Evolutionary conservation across 257 asterid species (phyloP).

Genomic region (Parsonsia alboflavescens): DNA sequence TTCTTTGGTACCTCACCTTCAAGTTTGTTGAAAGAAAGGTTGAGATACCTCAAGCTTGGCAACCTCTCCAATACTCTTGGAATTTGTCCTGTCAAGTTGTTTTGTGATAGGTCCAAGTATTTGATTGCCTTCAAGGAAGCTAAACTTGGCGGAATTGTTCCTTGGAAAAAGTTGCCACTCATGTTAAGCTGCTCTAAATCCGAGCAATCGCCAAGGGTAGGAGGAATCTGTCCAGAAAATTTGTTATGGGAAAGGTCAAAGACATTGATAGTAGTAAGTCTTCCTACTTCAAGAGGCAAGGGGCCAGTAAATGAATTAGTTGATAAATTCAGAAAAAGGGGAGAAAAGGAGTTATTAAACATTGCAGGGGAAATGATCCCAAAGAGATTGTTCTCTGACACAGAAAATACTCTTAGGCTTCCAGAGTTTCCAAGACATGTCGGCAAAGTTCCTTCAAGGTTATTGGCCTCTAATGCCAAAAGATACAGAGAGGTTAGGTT

Average conservation of each 20-base stretch:
- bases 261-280: background rate
- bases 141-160: background rate
- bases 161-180: background rate
- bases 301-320: background rate
- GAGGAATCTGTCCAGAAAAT: too few relatives aligned
- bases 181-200: background rate
- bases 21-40: background rate
- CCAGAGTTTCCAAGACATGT: background rate
- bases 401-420: too few relatives aligned
- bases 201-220: background rate
- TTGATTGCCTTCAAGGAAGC: background rate
- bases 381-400: background rate
- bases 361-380: background rate
- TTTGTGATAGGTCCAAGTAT: too few relatives aligned
- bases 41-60: background rate
- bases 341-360: background rate
- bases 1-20: background rate
- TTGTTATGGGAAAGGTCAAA: background rate
- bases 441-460: background rate
- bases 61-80: background rate
- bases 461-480: background rate
- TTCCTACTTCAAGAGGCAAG: background rate
- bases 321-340: background rate
- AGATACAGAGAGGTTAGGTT: background rate
- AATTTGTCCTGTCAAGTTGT: background rate